Evolutionary conservation across 2,329 filamentous ascomycete species (phyloP).

Genomic region (Phialocephala sp.): DNA sequence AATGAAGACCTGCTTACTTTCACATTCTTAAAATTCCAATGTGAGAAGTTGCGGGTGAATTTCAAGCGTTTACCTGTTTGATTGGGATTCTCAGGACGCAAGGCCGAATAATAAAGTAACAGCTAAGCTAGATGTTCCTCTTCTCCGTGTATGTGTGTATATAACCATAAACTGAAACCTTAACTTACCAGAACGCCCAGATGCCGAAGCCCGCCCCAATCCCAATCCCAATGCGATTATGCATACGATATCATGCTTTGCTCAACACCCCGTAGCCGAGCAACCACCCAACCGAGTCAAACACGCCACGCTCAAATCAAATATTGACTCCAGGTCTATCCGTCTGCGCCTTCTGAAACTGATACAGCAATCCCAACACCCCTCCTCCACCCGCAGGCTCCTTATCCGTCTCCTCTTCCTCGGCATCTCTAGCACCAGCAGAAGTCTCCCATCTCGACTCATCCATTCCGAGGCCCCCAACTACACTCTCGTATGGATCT

Average conservation of each 20-base stretch:
- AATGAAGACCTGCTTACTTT: background rate
- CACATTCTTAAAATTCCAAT: background rate
- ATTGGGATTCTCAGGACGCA: too few species aligned
- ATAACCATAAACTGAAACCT: background rate
- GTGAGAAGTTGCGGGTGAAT: background rate
- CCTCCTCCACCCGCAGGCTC: constrained; percentile 57
- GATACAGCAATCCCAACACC: constrained; percentile 68
- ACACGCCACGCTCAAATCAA: constrained; percentile 29
- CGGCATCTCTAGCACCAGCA: constrained; percentile 44
- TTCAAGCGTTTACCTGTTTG: too few species aligned
- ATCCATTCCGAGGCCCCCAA: constrained; percentile 38
- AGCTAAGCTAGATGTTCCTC: background rate
- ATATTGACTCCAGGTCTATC: constrained; percentile 49
- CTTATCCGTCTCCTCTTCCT: constrained; percentile 53
- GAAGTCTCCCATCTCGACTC: constrained; percentile 54
- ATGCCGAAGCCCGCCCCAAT: background rate
- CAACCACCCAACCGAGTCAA: background rate
- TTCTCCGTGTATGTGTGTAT: background rate
- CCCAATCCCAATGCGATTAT: constrained; percentile 1
- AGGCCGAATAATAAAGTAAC: background rate
- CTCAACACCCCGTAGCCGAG: background rate
- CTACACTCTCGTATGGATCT: constrained; percentile 39
- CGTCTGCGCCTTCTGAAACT: constrained; percentile 68
- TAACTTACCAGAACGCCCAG: background rate
- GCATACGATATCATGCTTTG: background rate